These are phyloP conservation scores for Cerrena zonata DNA, from an alignment of 1,284 basidiomycete genomes.

Conservation along the genomic window DNA sequence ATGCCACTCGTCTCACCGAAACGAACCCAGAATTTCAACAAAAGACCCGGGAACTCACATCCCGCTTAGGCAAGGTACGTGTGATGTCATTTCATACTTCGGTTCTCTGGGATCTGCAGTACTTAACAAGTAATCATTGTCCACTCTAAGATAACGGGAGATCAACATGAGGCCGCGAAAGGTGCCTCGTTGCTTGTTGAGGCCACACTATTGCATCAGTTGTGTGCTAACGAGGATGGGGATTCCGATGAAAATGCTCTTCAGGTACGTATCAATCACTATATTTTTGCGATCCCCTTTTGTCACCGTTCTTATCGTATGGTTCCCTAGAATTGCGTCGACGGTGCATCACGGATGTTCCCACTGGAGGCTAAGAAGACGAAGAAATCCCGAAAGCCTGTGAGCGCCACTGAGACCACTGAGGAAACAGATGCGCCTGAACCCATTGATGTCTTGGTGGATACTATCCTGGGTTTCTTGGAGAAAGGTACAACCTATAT, in stretches of 20 bases:
- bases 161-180: constrained; percentile 48
- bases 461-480: constrained; percentile 82
- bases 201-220: constrained; percentile 65
- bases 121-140: not conserved
- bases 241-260: constrained; percentile 49
- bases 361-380: constrained; percentile 35
- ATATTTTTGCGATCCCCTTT: constrained; percentile 2
- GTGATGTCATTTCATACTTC: no score
- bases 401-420: constrained; percentile 12
- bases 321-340: constrained; percentile 31
- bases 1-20: constrained; percentile 53
- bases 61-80: constrained; percentile 44
- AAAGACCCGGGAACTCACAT: constrained; percentile 43
- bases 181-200: constrained; percentile 70
- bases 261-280: constrained; percentile 43
- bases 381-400: constrained; percentile 41
- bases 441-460: constrained; percentile 81
- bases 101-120: not conserved
- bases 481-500: constrained; percentile 83
- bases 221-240: constrained; percentile 52
- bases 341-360: constrained; percentile 50
- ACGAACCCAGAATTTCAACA: constrained; percentile 40
- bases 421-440: constrained; percentile 32
- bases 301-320: constrained; percentile 8
- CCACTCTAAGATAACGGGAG: constrained; percentile 37